Percentiles rank a stretch among this genome's conserved stretches.
phyloP scores from a whole-genome alignment of 306 rosid genomes.

The Clitoria ternatea region DNA sequence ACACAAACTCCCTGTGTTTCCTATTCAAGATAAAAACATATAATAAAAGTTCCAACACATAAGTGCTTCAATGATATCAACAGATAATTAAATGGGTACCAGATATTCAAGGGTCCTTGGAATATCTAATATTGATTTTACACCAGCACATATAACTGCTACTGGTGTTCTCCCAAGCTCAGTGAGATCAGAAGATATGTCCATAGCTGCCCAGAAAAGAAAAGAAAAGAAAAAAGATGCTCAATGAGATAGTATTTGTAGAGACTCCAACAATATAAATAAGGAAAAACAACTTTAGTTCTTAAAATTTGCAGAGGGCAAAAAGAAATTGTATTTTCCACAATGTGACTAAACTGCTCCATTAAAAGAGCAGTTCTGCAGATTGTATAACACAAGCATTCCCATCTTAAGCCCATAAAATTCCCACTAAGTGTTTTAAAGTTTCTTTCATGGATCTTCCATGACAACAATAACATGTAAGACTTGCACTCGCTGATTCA shows the following conservation, averaged over 20 bases:
- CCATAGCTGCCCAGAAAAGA: slow-evolving; percentile 62
- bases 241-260: slow-evolving; percentile 3
- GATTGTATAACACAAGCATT: slow-evolving; percentile 2
- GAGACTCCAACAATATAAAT: neutral
- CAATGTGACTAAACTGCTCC: neutral
- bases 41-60: neutral
- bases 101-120: slow-evolving; percentile 88
- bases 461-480: neutral
- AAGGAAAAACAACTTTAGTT: neutral
- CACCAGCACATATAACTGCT: slow-evolving; percentile 91
- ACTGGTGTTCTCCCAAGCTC: slow-evolving; percentile 96
- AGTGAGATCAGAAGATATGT: slow-evolving; percentile 90
- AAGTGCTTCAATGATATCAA: slow-evolving; percentile 19
- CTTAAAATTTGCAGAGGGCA: slow-evolving; percentile 4
- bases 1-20: slow-evolving; percentile 94
- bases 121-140: slow-evolving; percentile 89
- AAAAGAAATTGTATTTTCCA: neutral
- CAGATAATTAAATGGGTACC: slow-evolving; percentile 37
- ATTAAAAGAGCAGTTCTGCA: neutral
- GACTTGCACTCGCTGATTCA: slow-evolving; percentile 13
- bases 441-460: neutral
- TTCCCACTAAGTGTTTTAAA: neutral
- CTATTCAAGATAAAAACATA: slow-evolving; percentile 31
- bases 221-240: slow-evolving; percentile 16
- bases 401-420: neutral